Evolutionary conservation across 805 yeast species (phyloP).

Genomic region (Ogataea ramenticola): DNA sequence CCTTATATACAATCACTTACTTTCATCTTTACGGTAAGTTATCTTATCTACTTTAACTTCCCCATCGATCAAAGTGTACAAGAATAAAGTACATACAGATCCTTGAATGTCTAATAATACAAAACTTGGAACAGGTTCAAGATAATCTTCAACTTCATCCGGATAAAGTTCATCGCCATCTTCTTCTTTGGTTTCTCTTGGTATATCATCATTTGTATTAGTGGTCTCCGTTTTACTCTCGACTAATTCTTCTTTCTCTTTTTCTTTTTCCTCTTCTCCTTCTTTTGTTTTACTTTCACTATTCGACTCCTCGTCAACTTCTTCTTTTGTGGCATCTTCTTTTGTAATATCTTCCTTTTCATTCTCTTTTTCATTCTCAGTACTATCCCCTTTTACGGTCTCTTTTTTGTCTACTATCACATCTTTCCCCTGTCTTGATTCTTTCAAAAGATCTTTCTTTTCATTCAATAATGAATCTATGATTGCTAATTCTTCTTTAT

Average conservation of each 20-base stretch:
- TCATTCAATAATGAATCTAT: conserved; percentile 25
- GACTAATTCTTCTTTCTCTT: background rate
- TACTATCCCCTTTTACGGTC: background rate
- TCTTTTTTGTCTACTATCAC: conserved; percentile 5
- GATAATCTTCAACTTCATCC: conserved; percentile 20
- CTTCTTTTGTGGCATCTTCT: too few relatives aligned
- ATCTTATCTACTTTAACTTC: conserved; percentile 91
- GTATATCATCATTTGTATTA: background rate
- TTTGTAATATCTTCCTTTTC: background rate
- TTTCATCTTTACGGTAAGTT: conserved; percentile 47
- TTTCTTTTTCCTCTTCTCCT: conserved; percentile 1
- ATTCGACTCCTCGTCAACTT: too few relatives aligned
- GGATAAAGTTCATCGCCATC: conserved; percentile 12
- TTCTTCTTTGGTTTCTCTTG: background rate
- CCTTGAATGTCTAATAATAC: conserved; percentile 85
- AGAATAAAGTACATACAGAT: conserved; percentile 67
- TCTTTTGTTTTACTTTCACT: conserved; percentile 9
- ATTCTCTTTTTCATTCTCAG: conserved; percentile 1
- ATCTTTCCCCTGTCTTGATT: background rate
- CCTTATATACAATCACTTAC: background rate
- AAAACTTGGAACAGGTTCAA: conserved; percentile 68
- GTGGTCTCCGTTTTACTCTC: background rate
- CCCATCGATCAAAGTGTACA: conserved; percentile 72
- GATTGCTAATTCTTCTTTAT: conserved; percentile 39
- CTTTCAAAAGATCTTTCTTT: background rate